A percentile compares a stretch with the other conserved stretches of the same genome.
Evolutionary conservation across 2,329 filamentous ascomycete genomes (phyloP).

Genomic region (Dactylellina haptotyla): DNA sequence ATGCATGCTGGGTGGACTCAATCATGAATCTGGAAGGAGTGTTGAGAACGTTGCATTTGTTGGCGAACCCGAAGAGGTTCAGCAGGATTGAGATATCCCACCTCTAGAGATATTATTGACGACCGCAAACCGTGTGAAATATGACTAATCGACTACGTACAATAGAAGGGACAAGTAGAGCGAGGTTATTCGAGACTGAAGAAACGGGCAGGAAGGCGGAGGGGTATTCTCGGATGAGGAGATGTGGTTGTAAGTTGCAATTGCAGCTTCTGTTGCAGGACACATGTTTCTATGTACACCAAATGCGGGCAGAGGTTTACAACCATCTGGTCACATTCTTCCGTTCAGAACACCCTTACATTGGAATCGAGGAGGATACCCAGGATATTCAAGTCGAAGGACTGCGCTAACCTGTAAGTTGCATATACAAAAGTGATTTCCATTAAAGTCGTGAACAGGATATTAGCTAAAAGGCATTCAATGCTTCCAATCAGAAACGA

Average conservation of each 20-base stretch:
- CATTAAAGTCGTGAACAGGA: slow-evolving; percentile 14
- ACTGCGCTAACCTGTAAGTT: no score
- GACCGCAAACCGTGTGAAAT: no score
- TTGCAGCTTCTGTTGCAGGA: neutral
- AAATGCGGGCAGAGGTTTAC: neutral
- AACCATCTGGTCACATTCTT: neutral
- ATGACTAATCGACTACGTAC: no score
- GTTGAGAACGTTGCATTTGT: neutral
- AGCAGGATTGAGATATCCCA: no score
- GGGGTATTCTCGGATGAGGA: neutral
- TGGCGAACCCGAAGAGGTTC: neutral
- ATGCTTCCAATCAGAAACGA: neutral
- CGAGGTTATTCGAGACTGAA: no score
- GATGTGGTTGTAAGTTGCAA: neutral
- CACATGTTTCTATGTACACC: neutral
- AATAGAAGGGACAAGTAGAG: no score
- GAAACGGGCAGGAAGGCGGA: no score
- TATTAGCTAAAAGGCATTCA: neutral
- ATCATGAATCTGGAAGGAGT: neutral
- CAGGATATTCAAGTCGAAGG: no score
- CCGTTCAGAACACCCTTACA: no score
- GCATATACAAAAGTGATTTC: neutral
- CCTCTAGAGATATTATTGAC: no score
- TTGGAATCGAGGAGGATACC: no score
- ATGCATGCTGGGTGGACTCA: slow-evolving; percentile 19